Base-by-base conservation (phyloP, 2,329 filamentous ascomycete genomes). In the Clonostachys rosea region DNA sequence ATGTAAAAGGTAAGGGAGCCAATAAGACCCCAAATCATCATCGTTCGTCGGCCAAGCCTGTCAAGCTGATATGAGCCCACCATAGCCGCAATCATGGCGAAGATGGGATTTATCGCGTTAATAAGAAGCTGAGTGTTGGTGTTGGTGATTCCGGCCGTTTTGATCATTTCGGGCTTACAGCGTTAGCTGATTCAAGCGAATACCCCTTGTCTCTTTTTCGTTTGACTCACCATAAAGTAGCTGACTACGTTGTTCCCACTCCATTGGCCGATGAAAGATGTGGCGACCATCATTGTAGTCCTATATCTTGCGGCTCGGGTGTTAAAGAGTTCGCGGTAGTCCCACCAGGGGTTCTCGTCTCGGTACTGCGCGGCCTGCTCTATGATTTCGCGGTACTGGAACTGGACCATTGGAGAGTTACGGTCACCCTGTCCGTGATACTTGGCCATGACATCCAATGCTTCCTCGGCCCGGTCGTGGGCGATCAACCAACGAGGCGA, bases 281-380 rank as follows among this genome's bases (percentile, higher is more conserved):
- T 78, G 14, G 62, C 64, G 24, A 78, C 60, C 3, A 78, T 71
- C 59, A 78, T 72, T 56, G 69, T 69, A 4, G 76, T 64, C 17
- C 76, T 62, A 56, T 78, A 78, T 14, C 71, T 65, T 35, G 69
- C 67, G 36, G 69, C 69, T 14, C 61, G 62, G 5, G 69, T 74
- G 57, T 76, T 73, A 59, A 70, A 66, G 16, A 81, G 63, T 51
- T 78, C 76, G 10, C 74, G 63, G 64, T 76, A 83, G 58, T 83
- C 74, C 76, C 78, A 83, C 72, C 75, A 82, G 3, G 73, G 67
- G 54, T 83, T 83, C 49, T 81, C 78, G 14, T 73, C 63, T n/a
- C 65, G 66, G 7, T 69, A 71, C 9, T 69, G 58, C 43, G 64
- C 64, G 44, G 75, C 68, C 45, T 75, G 69, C 56, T 80, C 75